A percentile compares a stretch with the other conserved stretches of the same genome.
These are phyloP conservation scores for Oryza coarctata DNA, from an alignment of 176 grass and related monocot genomes.

Conservation along the genomic window DNA sequence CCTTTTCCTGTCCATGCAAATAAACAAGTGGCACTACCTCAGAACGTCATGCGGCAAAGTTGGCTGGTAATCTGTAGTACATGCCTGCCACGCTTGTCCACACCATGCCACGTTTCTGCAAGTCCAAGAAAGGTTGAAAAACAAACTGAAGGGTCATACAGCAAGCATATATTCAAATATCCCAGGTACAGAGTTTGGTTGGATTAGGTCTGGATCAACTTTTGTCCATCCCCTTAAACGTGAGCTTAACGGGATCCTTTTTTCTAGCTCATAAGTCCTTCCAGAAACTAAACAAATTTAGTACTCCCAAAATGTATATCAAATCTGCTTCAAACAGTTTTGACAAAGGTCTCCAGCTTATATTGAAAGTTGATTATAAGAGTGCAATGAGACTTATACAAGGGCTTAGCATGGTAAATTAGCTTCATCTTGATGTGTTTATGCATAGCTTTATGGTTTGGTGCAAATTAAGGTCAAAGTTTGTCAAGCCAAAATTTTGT, in stretches of 20 bases:
- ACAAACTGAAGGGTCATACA: not conserved
- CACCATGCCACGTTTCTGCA: conserved; percentile 10
- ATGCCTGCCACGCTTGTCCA: conserved; percentile 10
- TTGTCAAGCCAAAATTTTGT: not conserved
- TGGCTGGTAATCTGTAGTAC: not conserved
- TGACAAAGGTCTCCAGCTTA: not conserved
- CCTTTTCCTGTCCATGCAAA: not conserved
- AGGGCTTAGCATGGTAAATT: too few species aligned
- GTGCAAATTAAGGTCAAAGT: not conserved
- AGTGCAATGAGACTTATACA: not conserved
- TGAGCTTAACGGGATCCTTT: not conserved
- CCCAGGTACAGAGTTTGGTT: not conserved
- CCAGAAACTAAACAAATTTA: not conserved
- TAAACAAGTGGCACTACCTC: not conserved
- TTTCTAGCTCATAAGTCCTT: not conserved
- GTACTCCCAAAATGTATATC: not conserved
- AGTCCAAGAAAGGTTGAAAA: conserved; percentile 1
- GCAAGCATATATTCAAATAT: not conserved
- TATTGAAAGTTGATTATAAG: not conserved
- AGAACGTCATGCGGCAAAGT: not conserved
- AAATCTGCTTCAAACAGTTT: not conserved
- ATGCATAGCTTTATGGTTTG: not conserved
- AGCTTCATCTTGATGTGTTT: not conserved
- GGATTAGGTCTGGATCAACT: conserved; percentile 20
- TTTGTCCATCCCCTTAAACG: not conserved